Base-by-base conservation (phyloP, 2,329 filamentous ascomycete genomes). In the Talaromyces sp. region DNA sequence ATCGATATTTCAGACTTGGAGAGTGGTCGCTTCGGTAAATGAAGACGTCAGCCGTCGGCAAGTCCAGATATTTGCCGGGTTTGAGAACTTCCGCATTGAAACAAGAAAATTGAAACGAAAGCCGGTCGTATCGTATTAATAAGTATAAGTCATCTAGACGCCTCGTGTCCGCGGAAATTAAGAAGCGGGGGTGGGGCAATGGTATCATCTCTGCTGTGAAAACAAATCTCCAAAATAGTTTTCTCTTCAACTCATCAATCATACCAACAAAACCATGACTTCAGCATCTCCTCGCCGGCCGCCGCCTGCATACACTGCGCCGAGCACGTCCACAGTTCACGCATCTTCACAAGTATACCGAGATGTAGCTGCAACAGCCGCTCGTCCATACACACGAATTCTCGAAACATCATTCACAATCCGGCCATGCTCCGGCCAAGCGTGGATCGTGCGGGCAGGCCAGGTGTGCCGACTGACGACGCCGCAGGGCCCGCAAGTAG, bases 401-500 rank as follows among this genome's bases (percentile, higher is more conserved):
- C 65, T 71, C 5, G 70, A 73, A 51, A 73, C 74, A 14, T 74
- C 84, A 6, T 89, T 89, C 66, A 84, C 83, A 1, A 79, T 95
- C 31, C 88, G 89, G 0, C 89, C 92, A 33, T 86, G 91, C 36
- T 90, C 88, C 2, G 91, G 89, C 0, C 81, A 81, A 63, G 90
- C 91, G 1, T 95, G 89, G 88, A 81, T 83, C 55, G 90, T 89
- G 0, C 83, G 85, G 0, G 85, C 85, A 1, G 89, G 89, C 3
- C 83, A 83, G 56, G 83, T 95, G 61, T 85, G 91, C 63, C 85
- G 87, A 14, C 87, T 96, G 64, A 89, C 86, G 61, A 94, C 91
- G 0, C 90, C 90, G 0, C 79, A 88, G 60, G 91, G 91, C 0
- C 86, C 91, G 0, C 91, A 96, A 76, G 90, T 96, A 56, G 89